Base-by-base conservation (phyloP, 805 yeast species). In the Starmerella apis region DNA sequence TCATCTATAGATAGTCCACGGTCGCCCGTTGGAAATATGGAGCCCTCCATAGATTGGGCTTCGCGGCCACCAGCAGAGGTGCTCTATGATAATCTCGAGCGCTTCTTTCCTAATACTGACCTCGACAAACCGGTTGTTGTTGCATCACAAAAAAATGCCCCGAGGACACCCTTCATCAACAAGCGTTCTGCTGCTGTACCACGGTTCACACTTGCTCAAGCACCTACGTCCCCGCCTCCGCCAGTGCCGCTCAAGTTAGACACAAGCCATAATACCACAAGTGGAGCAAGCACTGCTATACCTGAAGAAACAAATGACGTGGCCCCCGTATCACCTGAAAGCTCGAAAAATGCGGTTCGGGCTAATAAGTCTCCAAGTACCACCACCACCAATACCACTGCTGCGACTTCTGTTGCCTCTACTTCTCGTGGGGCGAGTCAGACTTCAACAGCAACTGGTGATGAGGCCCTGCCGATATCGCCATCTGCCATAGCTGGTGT, bases 61-160 rank as follows among this genome's bases (percentile, higher is more conserved):
- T 81, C 92, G 14, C 78, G 99, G 63, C 99, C 99, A 2, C 87
- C 97, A 0, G 83, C 95, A 1, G 97, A 90, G 61, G 94, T 85
- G 37, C 82, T 92, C 27, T 92, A 88, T 63, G 86, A 86, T 49
- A 88, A 92, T 59, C 74, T 92, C 54, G 99, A 92, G 58, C 77
- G 78, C 61, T 92, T 84, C 63, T 92, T 92, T 71, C 98, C 98
- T 0, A 76, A 83, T 59, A 80, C 96, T 0, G 90, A 90, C 65
- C 73, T 92, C 53, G 99, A 92, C 63, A 83, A 82, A 59, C 94
- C 96, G 2, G 86, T 92, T 30, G 77, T 90, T 22, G 47, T 47
- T 6, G 24, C 94, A 83, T 39, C 19, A 14, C 94, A 83, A 35
- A 35, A 30, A 19, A 20, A 48, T 33, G 46, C 16, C 13, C 47